Conservation (phyloP, 2,329 filamentous ascomycete genomes). For the Aphanoascus verrucosus region DNA sequence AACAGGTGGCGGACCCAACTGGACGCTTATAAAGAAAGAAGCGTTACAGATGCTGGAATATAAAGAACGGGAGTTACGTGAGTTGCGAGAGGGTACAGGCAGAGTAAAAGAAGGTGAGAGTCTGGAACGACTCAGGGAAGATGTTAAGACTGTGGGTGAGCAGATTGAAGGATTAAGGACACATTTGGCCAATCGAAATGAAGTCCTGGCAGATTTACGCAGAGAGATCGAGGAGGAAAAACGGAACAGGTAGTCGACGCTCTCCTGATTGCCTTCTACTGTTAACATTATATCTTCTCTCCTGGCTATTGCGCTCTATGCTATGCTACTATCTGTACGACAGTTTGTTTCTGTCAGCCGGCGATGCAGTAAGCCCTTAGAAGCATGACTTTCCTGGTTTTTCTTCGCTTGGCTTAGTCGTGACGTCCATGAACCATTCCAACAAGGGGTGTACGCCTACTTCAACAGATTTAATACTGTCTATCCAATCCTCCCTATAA, state of each 20-base stretch:
- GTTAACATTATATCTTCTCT: slow-evolving; percentile 12
- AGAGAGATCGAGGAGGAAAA: slow-evolving; percentile 83
- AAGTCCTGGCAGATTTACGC: slow-evolving; percentile 63
- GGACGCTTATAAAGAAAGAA: slow-evolving; percentile 86
- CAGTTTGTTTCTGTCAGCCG: neutral
- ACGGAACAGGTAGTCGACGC: slow-evolving; percentile 8
- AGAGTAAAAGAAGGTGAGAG: slow-evolving; percentile 54
- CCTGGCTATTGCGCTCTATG: neutral
- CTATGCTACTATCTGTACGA: neutral
- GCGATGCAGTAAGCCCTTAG: neutral
- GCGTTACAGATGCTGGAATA: slow-evolving; percentile 90
- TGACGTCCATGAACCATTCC: too few species aligned
- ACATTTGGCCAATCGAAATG: slow-evolving; percentile 67
- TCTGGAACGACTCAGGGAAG: slow-evolving; percentile 68
- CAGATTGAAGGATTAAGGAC: slow-evolving; percentile 83
- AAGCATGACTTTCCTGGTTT: neutral
- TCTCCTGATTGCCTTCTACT: slow-evolving; percentile 4
- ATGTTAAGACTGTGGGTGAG: slow-evolving; percentile 81
- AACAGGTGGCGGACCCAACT: slow-evolving; percentile 57
- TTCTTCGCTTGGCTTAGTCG: neutral
- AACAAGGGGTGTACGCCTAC: neutral
- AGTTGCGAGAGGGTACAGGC: slow-evolving; percentile 52
- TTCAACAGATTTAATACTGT: neutral
- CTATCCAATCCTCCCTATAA: too few species aligned
- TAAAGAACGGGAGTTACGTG: slow-evolving; percentile 68